Conservation (phyloP, 139 green algal species). For the Chlorella sp. region DNA sequence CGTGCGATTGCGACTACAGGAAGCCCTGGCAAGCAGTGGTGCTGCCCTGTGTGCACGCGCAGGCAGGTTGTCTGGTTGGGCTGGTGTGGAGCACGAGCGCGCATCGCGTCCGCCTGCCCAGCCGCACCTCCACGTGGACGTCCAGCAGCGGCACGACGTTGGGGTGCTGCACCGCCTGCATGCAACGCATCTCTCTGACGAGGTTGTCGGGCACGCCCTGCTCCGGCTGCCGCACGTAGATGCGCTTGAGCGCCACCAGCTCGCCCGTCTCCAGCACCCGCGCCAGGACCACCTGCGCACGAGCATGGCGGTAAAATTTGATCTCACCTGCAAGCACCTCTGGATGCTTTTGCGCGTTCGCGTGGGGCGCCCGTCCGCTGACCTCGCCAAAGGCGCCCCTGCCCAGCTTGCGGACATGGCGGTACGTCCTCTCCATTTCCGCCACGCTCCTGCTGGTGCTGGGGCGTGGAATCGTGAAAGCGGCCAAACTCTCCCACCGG, state of each 20-base stretch:
- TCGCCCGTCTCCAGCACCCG: slow-evolving; percentile 29
- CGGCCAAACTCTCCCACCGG: too few species aligned
- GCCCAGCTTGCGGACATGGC: slow-evolving; percentile 16
- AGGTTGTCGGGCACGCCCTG: slow-evolving; percentile 29
- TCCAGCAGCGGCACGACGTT: slow-evolving; percentile 32
- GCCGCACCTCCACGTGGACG: slow-evolving; percentile 25
- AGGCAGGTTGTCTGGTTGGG: too few species aligned
- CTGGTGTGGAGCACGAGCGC: too few species aligned
- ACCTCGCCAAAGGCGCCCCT: slow-evolving; percentile 37
- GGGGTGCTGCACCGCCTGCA: slow-evolving; percentile 26
- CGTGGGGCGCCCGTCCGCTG: not conserved
- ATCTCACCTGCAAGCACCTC: too few species aligned
- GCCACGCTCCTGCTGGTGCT: too few species aligned
- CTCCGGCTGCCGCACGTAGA: slow-evolving; percentile 22
- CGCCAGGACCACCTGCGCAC: slow-evolving; percentile 22
- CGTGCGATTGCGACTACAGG: not conserved
- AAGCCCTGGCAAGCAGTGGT: not conserved
- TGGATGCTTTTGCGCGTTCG: not conserved
- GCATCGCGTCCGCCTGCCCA: too few species aligned
- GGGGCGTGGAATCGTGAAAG: too few species aligned
- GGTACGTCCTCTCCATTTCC: slow-evolving; percentile 12
- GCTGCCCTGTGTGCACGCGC: too few species aligned
- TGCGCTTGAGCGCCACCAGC: slow-evolving; percentile 35
- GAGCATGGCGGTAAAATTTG: too few species aligned
- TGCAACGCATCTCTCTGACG: slow-evolving; percentile 24